Evolutionary conservation across 768 basidiomycete species (phyloP), one percentile per base, ranked within the genome.

Genomic region (Suillus spraguei): DNA sequence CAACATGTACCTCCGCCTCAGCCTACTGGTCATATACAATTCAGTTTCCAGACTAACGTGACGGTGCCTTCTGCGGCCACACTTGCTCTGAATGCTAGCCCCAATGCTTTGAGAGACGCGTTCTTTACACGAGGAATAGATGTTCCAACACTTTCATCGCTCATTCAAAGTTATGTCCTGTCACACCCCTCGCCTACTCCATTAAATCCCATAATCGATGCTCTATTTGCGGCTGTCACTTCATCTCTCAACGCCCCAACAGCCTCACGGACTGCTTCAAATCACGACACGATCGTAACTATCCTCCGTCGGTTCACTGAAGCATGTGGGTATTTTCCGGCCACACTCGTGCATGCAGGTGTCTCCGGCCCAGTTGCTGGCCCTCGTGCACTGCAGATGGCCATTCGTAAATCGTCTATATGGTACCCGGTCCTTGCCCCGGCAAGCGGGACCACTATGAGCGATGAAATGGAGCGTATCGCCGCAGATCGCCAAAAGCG

Each of bases 391-490:
- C 76, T 88, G 16, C 85, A 86, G 65, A 85, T 83, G 76, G 82
- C 80, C 35, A 82, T 87, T 28, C 82, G 87, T 64, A 87, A 82
- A 66, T 77, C 82, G 42, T 81, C 85, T 0, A 81, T 81, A 8
- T 88, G 86, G 87, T 76, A 77, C 0, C 79, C 83, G 4, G 72
- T 70, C 55, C 65, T 52, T 41, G 50, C 53, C 10, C 50, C 65
- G 35, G 64, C 66, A 5, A 50, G 60, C 11, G 67, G 71, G 5
- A 63, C 73, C 0, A 83, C 83, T 22, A 75, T 87, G 56, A 77
- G 81, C 8, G 86, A 86, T 66, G 85, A 87, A 69, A 84, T 88
- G 83, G 85, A 87, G 62, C 80, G 87, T 20, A 86, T 88, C 61
- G 85, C 85, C 24, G 73, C 69, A 28, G 87, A 88, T 60, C 78